These are phyloP conservation scores for Cyphellophora attinorum DNA, from an alignment of 2,329 filamentous ascomycete species.

Conservation along the genomic window DNA sequence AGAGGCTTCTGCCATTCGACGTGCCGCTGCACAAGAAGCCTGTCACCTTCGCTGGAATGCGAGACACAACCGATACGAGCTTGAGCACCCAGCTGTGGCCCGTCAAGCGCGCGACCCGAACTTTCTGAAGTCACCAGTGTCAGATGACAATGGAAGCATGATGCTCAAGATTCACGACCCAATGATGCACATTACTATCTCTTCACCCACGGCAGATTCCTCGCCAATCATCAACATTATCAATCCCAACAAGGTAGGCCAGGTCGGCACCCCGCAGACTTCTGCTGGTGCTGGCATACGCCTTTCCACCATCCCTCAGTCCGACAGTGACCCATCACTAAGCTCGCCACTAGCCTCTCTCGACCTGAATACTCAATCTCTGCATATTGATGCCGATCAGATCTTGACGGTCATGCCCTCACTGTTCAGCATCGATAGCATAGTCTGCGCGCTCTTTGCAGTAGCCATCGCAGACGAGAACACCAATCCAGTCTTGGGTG, in stretches of 20 bases:
- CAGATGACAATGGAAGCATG: neutral
- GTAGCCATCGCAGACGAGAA: slow-evolving; percentile 34
- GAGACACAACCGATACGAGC: slow-evolving; percentile 30
- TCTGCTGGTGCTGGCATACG: slow-evolving; percentile 11
- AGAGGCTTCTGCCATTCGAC: slow-evolving; percentile 32
- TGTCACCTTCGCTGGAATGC: slow-evolving; percentile 36
- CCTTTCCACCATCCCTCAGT: slow-evolving; percentile 28
- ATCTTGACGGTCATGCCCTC: slow-evolving; percentile 34
- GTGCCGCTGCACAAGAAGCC: slow-evolving; percentile 36
- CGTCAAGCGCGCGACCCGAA: slow-evolving; percentile 12
- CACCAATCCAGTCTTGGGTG: slow-evolving; percentile 28
- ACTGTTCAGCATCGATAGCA: slow-evolving; percentile 37
- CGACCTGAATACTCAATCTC: slow-evolving; percentile 30
- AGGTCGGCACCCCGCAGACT: slow-evolving; percentile 3
- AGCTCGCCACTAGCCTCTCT: slow-evolving; percentile 29
- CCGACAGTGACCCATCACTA: slow-evolving; percentile 27
- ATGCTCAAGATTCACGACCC: slow-evolving; percentile 5
- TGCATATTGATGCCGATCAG: slow-evolving; percentile 27
- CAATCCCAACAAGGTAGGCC: slow-evolving; percentile 26
- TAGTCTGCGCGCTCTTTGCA: slow-evolving; percentile 35
- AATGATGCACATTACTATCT: slow-evolving; percentile 32
- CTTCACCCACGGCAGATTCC: slow-evolving; percentile 25
- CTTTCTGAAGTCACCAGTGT: slow-evolving; percentile 8
- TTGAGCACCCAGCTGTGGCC: slow-evolving; percentile 35
- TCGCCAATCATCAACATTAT: slow-evolving; percentile 28